Percentiles rank a stretch among this genome's conserved stretches.
phyloP scores from a whole-genome alignment of 108 stramenopile genomes.

The Aurantiochytrium sp. region DNA sequence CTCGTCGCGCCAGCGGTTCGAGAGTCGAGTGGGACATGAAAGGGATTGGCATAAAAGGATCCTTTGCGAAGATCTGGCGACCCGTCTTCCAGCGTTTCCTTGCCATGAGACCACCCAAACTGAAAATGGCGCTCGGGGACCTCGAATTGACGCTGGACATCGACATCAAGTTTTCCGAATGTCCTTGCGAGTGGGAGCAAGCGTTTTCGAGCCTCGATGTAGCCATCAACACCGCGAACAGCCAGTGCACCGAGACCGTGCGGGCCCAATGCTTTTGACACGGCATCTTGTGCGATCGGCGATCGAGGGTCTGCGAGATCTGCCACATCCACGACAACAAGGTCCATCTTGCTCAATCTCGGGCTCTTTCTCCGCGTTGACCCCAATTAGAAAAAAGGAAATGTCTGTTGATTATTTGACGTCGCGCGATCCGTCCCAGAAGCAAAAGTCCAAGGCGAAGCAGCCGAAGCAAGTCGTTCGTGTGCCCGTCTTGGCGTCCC shows the following conservation, averaged over 20 bases:
- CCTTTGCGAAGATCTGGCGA: constrained; percentile 73
- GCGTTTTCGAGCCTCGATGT: not conserved
- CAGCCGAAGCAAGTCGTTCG: too few species aligned
- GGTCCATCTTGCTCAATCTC: too few species aligned
- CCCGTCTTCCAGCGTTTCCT: constrained; percentile 64
- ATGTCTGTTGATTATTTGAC: too few species aligned
- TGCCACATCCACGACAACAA: too few species aligned
- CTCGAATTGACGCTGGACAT: constrained; percentile 51
- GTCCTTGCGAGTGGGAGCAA: constrained; percentile 31
- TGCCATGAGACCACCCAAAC: constrained; percentile 86
- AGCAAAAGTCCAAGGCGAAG: too few species aligned
- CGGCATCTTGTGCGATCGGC: not conserved
- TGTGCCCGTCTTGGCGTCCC: too few species aligned
- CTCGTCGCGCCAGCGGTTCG: not conserved
- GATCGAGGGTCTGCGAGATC: too few species aligned
- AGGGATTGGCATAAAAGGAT: constrained; percentile 83
- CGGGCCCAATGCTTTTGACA: constrained; percentile 16
- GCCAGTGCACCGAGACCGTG: constrained; percentile 22
- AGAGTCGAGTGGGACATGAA: constrained; percentile 23
- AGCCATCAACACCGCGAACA: not conserved
- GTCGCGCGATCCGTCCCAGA: too few species aligned
- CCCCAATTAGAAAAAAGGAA: too few species aligned
- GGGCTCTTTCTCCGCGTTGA: too few species aligned
- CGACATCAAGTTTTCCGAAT: constrained; percentile 52
- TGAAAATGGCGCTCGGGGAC: constrained; percentile 56